These are phyloP conservation scores for Petunia hybrid DNA, from an alignment of 305 asterid genomes.

Conservation along the genomic window DNA sequence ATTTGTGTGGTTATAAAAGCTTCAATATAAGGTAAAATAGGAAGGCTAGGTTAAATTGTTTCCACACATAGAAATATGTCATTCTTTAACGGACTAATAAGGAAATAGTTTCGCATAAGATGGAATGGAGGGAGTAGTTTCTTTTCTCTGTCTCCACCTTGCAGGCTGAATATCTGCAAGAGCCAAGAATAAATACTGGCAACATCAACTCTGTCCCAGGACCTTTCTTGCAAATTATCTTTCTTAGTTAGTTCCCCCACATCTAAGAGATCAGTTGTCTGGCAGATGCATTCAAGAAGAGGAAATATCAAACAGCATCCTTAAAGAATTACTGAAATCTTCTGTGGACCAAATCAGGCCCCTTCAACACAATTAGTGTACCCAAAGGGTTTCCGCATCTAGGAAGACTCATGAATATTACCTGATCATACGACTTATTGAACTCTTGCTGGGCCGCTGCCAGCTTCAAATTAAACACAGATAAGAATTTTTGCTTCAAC, in stretches of 20 bases:
- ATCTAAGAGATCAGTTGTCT: slow-evolving; percentile 27
- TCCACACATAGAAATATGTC: no score
- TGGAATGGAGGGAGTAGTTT: no score
- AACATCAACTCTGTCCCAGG: not conserved
- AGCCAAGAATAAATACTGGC: not conserved
- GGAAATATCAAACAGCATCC: slow-evolving; percentile 9
- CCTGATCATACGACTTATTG: slow-evolving; percentile 83
- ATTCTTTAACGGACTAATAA: no score
- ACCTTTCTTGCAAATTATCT: not conserved
- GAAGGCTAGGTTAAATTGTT: no score
- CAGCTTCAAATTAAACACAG: slow-evolving; percentile 69
- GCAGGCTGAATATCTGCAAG: slow-evolving; percentile 7
- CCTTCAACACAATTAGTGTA: slow-evolving; percentile 15
- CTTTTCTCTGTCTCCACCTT: slow-evolving; percentile 8
- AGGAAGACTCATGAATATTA: slow-evolving; percentile 46
- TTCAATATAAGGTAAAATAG: no score
- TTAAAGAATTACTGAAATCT: slow-evolving; percentile 4
- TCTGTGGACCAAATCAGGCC: slow-evolving; percentile 24
- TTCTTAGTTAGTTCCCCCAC: not conserved
- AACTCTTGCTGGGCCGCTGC: slow-evolving; percentile 81
- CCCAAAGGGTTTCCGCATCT: not conserved
- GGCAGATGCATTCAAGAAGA: slow-evolving; percentile 21
- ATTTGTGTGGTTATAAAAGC: no score
- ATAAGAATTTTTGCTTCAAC: slow-evolving; percentile 74
- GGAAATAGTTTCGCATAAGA: no score